Percentiles rank a stretch among this genome's conserved stretches.
Conservation (phyloP, 192 early-diverging fungal genomes). For the Endogone sp. region DNA sequence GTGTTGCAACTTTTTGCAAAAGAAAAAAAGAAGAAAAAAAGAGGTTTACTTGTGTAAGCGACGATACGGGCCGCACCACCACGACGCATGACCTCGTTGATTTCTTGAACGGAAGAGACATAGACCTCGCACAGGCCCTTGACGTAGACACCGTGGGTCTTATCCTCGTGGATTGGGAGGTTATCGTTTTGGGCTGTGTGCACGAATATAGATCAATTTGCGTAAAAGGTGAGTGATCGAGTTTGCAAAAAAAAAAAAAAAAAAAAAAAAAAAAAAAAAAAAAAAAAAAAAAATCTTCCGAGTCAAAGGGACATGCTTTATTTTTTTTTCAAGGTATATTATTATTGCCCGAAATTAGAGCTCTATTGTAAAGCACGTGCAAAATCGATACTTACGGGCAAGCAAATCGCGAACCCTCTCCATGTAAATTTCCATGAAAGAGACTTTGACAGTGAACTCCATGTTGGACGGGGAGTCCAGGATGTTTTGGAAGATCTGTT, state of each 20-base stretch:
- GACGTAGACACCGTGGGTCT: conserved; percentile 96
- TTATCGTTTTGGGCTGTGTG: conserved; percentile 76
- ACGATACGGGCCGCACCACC: conserved; percentile 87
- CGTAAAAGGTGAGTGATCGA: not conserved
- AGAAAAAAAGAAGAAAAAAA: not conserved
- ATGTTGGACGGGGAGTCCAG: conserved; percentile 85
- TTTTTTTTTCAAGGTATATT: not conserved
- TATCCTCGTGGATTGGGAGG: conserved; percentile 97
- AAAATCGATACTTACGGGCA: conserved; percentile 77
- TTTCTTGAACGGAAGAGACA: conserved; percentile 92
- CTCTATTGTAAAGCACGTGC: not conserved
- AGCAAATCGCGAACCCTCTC: conserved; percentile 97
- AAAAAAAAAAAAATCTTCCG: too few species aligned
- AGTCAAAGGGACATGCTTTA: too few species aligned
- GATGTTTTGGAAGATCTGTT: conserved; percentile 92
- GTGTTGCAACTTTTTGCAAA: not conserved
- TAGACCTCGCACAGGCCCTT: conserved; percentile 97
- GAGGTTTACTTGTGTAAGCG: conserved; percentile 80
- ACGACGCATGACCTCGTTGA: conserved; percentile 96
- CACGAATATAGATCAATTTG: not conserved
- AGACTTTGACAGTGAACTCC: conserved; percentile 98
- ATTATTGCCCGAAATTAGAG: not conserved
- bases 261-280: too few species aligned
- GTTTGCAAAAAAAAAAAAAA: too few species aligned
- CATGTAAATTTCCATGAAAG: conserved; percentile 99